These are phyloP conservation scores for Neurospora sp. DNA, from an alignment of 495 filamentous ascomycete species.

Conservation along the genomic window DNA sequence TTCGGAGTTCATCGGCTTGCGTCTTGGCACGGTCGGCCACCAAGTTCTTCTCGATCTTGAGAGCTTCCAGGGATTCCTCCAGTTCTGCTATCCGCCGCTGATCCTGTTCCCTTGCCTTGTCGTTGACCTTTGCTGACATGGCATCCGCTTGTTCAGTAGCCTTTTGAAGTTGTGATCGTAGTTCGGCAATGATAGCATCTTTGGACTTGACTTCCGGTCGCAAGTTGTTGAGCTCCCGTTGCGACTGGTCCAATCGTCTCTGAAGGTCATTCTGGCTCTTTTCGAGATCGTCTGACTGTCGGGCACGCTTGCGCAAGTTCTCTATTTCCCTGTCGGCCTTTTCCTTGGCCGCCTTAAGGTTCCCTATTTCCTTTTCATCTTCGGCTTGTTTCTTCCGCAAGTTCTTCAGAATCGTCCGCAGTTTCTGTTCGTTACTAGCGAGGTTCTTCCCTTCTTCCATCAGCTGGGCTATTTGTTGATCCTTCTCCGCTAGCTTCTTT, in stretches of 20 bases:
- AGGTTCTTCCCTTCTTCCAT: slow-evolving; percentile 91
- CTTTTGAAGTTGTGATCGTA: slow-evolving; percentile 62
- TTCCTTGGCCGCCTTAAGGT: slow-evolving; percentile 53
- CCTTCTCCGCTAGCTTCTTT: slow-evolving; percentile 75
- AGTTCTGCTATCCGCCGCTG: slow-evolving; percentile 56
- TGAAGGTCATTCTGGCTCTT: slow-evolving; percentile 54
- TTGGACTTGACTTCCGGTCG: slow-evolving; percentile 57
- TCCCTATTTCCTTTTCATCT: slow-evolving; percentile 53
- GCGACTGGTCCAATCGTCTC: slow-evolving; percentile 50
- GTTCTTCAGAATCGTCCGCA: slow-evolving; percentile 75
- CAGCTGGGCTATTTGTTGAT: slow-evolving; percentile 78
- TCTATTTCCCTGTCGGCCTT: slow-evolving; percentile 55
- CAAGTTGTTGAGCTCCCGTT: slow-evolving; percentile 60
- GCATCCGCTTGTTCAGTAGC: slow-evolving; percentile 56
- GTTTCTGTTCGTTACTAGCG: slow-evolving; percentile 72
- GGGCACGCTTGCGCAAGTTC: slow-evolving; percentile 48
- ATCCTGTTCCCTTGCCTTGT: slow-evolving; percentile 58
- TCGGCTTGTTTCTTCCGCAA: slow-evolving; percentile 53
- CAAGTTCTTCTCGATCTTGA: slow-evolving; percentile 69
- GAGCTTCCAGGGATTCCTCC: slow-evolving; percentile 58
- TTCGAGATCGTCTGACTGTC: slow-evolving; percentile 57
- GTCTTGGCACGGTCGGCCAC: slow-evolving; percentile 56
- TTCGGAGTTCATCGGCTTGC: slow-evolving; percentile 59
- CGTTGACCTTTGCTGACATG: slow-evolving; percentile 55
- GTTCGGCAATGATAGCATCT: slow-evolving; percentile 52